Conservation (phyloP, 1,284 basidiomycete genomes). For the Golubevia pallescens region DNA sequence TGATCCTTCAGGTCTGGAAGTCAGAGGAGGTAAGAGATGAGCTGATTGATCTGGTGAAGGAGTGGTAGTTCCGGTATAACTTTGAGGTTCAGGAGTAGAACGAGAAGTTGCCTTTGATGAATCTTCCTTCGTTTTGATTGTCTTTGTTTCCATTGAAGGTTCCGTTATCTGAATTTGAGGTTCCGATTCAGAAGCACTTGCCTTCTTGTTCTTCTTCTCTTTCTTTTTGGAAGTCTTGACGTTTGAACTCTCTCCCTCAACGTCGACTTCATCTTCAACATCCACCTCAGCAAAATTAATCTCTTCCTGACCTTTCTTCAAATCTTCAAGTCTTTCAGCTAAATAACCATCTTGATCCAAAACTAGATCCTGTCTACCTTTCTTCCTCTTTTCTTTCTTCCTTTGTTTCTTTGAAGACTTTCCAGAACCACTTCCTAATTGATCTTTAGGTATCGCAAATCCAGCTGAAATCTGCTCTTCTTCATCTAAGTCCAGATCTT, state of each 20-base stretch:
- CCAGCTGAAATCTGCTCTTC: conserved; percentile 18
- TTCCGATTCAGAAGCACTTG: conserved; percentile 20
- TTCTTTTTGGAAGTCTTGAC: neutral
- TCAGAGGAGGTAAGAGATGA: conserved; percentile 9
- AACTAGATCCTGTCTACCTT: neutral
- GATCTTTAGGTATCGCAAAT: conserved; percentile 21
- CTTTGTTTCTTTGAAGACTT: conserved; percentile 47
- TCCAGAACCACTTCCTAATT: conserved; percentile 9
- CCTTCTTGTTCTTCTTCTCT: conserved; percentile 1
- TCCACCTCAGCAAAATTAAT: no score
- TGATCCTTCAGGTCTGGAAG: conserved; percentile 33
- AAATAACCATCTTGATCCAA: conserved; percentile 3
- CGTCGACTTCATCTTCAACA: conserved; percentile 11
- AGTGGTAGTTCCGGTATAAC: no score
- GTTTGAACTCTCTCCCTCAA: conserved; percentile 12
- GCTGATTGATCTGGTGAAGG: no score
- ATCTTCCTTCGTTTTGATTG: no score
- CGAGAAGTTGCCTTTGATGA: no score
- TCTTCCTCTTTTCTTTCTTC: conserved; percentile 34
- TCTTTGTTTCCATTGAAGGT: no score
- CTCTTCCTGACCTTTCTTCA: conserved; percentile 18
- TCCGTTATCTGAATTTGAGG: conserved; percentile 23
- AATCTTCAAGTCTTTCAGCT: conserved; percentile 4
- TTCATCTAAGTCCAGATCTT: conserved; percentile 10
- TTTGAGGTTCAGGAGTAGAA: no score